Conservation (phyloP, 305 asterid genomes). For the Andrographis paniculata region DNA sequence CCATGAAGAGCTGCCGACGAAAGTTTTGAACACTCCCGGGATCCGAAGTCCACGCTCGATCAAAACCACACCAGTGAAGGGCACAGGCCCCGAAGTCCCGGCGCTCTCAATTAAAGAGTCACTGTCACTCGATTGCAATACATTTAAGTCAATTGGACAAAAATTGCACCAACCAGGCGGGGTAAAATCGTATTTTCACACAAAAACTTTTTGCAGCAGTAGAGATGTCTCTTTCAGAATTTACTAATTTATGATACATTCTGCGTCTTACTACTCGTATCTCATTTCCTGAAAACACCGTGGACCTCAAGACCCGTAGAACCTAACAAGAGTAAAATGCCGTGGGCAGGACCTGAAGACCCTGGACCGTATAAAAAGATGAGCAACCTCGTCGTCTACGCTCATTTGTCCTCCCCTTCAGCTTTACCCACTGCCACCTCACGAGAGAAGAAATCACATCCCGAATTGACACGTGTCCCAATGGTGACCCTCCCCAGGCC, state of each 20-base stretch:
- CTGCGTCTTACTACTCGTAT: neutral
- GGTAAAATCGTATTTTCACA: neutral
- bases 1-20: no score
- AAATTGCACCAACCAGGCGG: conserved; percentile 5
- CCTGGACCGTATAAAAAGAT: neutral
- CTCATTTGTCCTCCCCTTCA: no score
- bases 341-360: neutral
- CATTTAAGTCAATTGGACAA: neutral
- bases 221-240: neutral
- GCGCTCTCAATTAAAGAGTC: neutral
- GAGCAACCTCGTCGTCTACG: neutral
- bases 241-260: neutral
- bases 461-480: conserved; percentile 46
- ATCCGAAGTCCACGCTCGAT: no score
- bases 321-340: neutral
- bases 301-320: neutral
- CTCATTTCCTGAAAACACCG: neutral
- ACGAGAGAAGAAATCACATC: conserved; percentile 16
- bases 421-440: no score
- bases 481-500: neutral
- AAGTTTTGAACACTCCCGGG: no score
- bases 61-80: neutral
- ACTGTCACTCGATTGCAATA: neutral
- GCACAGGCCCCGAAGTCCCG: neutral
- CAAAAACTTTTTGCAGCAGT: no score